These are phyloP conservation scores for Paecilomyces formosus DNA, from an alignment of 2,329 filamentous ascomycete species.

Conservation along the genomic window DNA sequence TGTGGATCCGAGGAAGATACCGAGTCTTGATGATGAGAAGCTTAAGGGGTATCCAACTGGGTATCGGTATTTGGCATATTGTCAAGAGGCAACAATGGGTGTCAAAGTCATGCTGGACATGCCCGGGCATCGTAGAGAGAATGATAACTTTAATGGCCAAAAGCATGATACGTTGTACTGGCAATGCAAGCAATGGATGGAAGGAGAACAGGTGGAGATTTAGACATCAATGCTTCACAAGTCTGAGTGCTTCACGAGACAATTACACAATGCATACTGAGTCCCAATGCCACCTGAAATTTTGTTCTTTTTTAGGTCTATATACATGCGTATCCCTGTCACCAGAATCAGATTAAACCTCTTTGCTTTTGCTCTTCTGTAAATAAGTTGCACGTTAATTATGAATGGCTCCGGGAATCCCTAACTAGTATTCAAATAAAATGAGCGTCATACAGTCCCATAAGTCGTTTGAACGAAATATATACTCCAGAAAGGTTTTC, in stretches of 20 bases:
- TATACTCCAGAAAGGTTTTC: not conserved
- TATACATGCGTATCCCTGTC: not conserved
- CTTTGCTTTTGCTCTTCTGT: not conserved
- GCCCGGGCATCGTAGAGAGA: conserved; percentile 37
- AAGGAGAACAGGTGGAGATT: conserved; percentile 27
- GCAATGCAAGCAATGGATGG: conserved; percentile 38
- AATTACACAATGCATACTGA: not conserved
- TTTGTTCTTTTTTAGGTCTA: not conserved
- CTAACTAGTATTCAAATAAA: not conserved
- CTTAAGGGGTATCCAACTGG: conserved; percentile 36
- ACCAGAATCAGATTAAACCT: not conserved
- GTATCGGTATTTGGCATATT: conserved; percentile 38
- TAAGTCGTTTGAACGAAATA: not conserved
- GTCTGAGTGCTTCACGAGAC: not conserved
- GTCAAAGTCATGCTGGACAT: conserved; percentile 38
- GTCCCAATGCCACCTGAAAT: not conserved
- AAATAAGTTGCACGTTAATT: not conserved
- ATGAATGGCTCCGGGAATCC: not conserved
- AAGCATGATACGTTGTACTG: conserved; percentile 42
- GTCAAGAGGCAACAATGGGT: conserved; percentile 41
- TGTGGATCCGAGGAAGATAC: conserved; percentile 37
- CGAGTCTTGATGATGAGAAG: conserved; percentile 33
- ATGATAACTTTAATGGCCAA: conserved; percentile 25
- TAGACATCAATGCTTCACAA: conserved; percentile 2
- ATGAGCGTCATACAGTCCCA: not conserved